A percentile compares a stretch with the other conserved stretches of the same genome.
phyloP scores from a whole-genome alignment of 768 basidiomycete genomes.

The Termitomyces sp. region DNA sequence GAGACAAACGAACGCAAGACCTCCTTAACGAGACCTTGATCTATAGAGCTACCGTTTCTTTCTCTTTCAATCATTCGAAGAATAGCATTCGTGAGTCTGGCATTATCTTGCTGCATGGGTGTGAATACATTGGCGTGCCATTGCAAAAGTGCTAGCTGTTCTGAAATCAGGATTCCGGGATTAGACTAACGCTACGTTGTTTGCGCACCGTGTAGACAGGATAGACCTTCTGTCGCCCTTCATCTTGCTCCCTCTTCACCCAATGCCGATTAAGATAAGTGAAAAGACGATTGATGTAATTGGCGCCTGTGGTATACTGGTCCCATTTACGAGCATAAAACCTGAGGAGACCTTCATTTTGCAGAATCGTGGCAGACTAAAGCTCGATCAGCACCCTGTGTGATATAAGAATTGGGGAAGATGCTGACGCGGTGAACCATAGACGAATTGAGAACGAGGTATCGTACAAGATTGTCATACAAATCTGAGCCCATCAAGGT shows the following conservation, averaged over 20 bases:
- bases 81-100: constrained; percentile 83
- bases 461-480: constrained; percentile 90
- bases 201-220: constrained; percentile 85
- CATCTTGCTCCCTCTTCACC: constrained; percentile 97
- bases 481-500: constrained; percentile 97
- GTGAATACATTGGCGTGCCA: constrained; percentile 93
- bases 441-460: constrained; percentile 84
- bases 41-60: constrained; percentile 90
- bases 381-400: constrained; percentile 6
- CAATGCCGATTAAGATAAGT: constrained; percentile 98
- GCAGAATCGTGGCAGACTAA: constrained; percentile 73
- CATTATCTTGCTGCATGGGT: constrained; percentile 76
- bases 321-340: constrained; percentile 96
- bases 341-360: constrained; percentile 82
- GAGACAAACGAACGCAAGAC: constrained; percentile 95
- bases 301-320: constrained; percentile 93
- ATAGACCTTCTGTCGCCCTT: constrained; percentile 93
- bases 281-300: constrained; percentile 96
- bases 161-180: neutral
- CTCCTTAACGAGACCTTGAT: constrained; percentile 89
- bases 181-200: neutral
- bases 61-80: constrained; percentile 89
- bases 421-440: constrained; percentile 46
- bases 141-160: constrained; percentile 87
- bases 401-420: neutral